Evolutionary conservation across 2,329 filamentous ascomycete species (phyloP).

Genomic region (Cladosporium colombiae): DNA sequence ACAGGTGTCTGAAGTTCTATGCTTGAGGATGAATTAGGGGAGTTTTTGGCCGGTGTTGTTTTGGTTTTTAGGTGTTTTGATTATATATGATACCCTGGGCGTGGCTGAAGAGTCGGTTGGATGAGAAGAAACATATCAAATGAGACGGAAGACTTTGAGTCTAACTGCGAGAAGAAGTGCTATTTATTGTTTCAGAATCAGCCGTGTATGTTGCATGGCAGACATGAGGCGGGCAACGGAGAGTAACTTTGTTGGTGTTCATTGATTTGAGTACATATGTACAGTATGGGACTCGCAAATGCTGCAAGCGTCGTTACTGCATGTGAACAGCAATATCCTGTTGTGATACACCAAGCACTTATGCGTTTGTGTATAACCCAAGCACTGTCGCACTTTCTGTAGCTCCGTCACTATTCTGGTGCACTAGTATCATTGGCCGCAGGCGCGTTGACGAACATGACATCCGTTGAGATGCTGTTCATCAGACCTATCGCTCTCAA

Average conservation of each 20-base stretch:
- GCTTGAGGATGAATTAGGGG: slow-evolving; percentile 27
- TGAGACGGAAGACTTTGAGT: neutral
- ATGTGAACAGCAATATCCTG: too few species aligned
- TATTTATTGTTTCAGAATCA: neutral
- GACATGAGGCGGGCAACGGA: neutral
- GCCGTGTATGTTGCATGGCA: neutral
- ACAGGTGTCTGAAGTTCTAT: slow-evolving; percentile 62
- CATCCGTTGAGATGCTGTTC: too few species aligned
- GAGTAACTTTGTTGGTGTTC: neutral
- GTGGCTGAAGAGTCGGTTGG: neutral
- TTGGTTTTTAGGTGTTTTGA: slow-evolving; percentile 4
- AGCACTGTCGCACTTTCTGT: too few species aligned
- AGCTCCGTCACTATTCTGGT: too few species aligned
- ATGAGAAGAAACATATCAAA: neutral
- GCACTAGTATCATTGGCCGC: too few species aligned
- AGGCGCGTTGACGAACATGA: too few species aligned
- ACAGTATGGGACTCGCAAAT: too few species aligned
- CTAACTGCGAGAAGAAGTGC: neutral
- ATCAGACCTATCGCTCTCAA: too few species aligned
- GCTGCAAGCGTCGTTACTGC: too few species aligned
- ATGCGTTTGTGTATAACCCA: too few species aligned
- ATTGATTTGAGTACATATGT: too few species aligned
- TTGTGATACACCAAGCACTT: too few species aligned
- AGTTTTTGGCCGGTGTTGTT: neutral
- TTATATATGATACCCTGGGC: slow-evolving; percentile 3